A percentile compares a stretch with the other conserved stretches of the same genome.
These are phyloP conservation scores for Angomonas deanei DNA, from an alignment of 208 protist genomes.

Conservation along the genomic window DNA sequence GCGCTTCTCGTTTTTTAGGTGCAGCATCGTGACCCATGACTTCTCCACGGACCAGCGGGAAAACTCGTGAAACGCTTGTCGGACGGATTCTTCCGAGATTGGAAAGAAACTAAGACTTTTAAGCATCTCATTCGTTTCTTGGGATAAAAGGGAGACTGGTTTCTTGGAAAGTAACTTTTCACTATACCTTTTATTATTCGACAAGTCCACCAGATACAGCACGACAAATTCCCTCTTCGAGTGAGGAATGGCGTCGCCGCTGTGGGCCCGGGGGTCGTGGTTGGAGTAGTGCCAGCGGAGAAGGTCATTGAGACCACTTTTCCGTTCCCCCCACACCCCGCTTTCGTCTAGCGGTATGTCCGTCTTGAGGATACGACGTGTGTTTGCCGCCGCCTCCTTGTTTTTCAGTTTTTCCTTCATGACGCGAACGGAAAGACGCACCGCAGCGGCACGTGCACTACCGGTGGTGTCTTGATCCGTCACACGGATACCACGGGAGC, in stretches of 20 bases:
- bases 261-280: conserved; percentile 79
- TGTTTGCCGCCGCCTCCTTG: not conserved
- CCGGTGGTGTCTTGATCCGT: not conserved
- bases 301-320: conserved; percentile 20
- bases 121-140: not conserved
- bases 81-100: not conserved
- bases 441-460: too few relatives aligned
- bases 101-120: not conserved
- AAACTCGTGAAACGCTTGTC: not conserved
- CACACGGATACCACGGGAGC: not conserved
- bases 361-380: conserved; percentile 33
- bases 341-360: conserved; percentile 55
- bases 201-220: conserved; percentile 65
- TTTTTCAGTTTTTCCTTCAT: not conserved
- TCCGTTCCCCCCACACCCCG: conserved; percentile 42
- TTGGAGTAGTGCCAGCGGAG: conserved; percentile 75
- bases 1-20: not conserved
- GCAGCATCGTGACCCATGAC: not conserved
- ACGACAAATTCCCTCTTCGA: conserved; percentile 37
- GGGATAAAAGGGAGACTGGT: not conserved
- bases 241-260: conserved; percentile 63
- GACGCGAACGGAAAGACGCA: too few relatives aligned
- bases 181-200: too few relatives aligned
- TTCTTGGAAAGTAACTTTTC: not conserved
- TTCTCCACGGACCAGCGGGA: not conserved